These are phyloP conservation scores for Penicillium frequentans DNA, from an alignment of 2,329 filamentous ascomycete species.

Conservation along the genomic window DNA sequence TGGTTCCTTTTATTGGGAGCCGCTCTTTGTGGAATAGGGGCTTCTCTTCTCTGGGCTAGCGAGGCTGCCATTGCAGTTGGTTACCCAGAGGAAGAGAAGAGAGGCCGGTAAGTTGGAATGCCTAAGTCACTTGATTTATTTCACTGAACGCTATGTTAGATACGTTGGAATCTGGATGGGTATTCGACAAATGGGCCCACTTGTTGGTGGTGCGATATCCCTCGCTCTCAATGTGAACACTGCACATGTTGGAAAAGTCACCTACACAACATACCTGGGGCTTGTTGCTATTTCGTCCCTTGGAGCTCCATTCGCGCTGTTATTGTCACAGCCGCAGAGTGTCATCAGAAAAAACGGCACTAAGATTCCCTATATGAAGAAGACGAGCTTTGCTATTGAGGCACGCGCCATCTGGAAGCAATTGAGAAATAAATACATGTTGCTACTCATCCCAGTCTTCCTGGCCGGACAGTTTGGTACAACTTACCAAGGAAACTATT, in stretches of 20 bases:
- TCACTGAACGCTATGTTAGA: not conserved
- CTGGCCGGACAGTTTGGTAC: slow-evolving; percentile 54
- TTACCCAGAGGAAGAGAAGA: slow-evolving; percentile 48
- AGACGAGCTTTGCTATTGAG: slow-evolving; percentile 35
- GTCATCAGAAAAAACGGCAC: slow-evolving; percentile 45
- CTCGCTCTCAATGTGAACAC: slow-evolving; percentile 50
- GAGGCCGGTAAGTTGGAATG: slow-evolving; percentile 37
- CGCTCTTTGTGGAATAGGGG: slow-evolving; percentile 44
- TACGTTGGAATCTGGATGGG: slow-evolving; percentile 55
- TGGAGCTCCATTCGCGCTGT: slow-evolving; percentile 47
- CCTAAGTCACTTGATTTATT: not conserved
- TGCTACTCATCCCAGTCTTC: slow-evolving; percentile 51
- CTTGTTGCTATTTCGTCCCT: slow-evolving; percentile 44
- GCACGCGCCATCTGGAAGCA: slow-evolving; percentile 40
- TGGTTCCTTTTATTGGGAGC: slow-evolving; percentile 52
- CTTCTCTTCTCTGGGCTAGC: slow-evolving; percentile 42
- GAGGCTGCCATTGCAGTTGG: slow-evolving; percentile 46
- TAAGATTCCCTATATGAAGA: slow-evolving; percentile 22
- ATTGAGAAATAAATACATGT: slow-evolving; percentile 47
- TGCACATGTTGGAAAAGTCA: slow-evolving; percentile 47
- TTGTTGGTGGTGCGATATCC: slow-evolving; percentile 54
- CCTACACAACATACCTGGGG: slow-evolving; percentile 43
- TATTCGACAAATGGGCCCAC: slow-evolving; percentile 53
- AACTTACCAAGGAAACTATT: slow-evolving; percentile 54
- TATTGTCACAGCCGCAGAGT: slow-evolving; percentile 49